Conservation (phyloP, 306 rosid genomes). For the Castanea mollissima region DNA sequence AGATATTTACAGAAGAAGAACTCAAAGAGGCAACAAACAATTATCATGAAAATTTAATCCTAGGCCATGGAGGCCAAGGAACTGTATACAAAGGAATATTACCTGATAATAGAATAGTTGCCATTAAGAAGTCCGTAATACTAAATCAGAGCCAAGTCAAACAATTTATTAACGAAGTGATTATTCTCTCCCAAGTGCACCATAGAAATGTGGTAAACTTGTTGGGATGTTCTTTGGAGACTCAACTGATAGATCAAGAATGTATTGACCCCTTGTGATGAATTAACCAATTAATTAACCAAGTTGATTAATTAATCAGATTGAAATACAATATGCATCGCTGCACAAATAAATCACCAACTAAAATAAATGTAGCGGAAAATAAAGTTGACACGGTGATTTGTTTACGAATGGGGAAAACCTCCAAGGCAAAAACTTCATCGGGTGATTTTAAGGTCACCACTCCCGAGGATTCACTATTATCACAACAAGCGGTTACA, state of each 20-base stretch:
- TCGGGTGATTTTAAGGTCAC: no score
- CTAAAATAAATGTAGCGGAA: no score
- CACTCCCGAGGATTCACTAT: no score
- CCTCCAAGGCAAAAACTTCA: no score
- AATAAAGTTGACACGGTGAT: no score
- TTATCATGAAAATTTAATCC: slow-evolving; percentile 20
- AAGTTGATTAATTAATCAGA: no score
- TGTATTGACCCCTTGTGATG: no score
- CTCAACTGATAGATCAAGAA: slow-evolving; percentile 5
- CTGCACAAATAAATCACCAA: no score
- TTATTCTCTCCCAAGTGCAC: slow-evolving; percentile 42
- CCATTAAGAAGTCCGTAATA: slow-evolving; percentile 41
- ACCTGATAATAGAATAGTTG: not conserved
- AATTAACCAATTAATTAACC: no score
- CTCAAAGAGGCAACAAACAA: slow-evolving; percentile 44
- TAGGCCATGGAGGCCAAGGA: slow-evolving; percentile 44
- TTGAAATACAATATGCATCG: no score
- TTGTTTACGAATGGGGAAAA: no score
- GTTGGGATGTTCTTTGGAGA: slow-evolving; percentile 48
- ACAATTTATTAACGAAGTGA: slow-evolving; percentile 45
- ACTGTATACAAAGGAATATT: not conserved
- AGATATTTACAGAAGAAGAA: slow-evolving; percentile 23
- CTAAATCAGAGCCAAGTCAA: slow-evolving; percentile 29
- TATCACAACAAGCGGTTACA: no score
- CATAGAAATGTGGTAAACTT: slow-evolving; percentile 45